Evolutionary conservation across 352 stramenopile genomes (phyloP).

Genomic region (Globisporangium uncinulatum): DNA sequence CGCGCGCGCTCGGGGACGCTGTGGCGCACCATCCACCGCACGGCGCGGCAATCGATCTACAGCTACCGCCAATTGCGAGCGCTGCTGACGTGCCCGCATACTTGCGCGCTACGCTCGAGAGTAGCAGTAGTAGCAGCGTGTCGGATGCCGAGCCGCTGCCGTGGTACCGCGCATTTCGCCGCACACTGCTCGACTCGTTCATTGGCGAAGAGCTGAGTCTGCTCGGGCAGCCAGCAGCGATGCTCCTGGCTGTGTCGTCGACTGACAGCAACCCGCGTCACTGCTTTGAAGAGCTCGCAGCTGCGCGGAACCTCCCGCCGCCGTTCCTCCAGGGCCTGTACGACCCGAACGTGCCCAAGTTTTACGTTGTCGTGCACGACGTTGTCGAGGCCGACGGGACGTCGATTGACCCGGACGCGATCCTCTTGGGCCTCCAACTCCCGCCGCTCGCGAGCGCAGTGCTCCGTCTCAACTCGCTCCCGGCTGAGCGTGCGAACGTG

Average conservation of each 20-base stretch:
- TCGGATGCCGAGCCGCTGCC: conserved; percentile 25
- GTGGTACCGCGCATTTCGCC: conserved; percentile 81
- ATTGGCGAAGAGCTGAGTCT: conserved; percentile 79
- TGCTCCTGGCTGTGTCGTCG: conserved; percentile 77
- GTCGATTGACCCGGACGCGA: conserved; percentile 70
- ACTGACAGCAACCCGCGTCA: conserved; percentile 76
- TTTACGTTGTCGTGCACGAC: conserved; percentile 89
- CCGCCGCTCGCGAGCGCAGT: conserved; percentile 39
- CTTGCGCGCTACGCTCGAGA: conserved; percentile 33
- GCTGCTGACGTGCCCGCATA: conserved; percentile 69
- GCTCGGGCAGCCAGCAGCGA: conserved; percentile 62
- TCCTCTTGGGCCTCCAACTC: conserved; percentile 68
- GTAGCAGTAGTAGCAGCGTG: no score
- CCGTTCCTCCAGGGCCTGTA: conserved; percentile 76
- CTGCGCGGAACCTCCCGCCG: conserved; percentile 36
- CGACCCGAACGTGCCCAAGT: conserved; percentile 75
- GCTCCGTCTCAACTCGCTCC: conserved; percentile 63
- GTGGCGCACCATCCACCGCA: conserved; percentile 45
- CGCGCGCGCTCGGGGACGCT: conserved; percentile 55
- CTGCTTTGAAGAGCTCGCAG: conserved; percentile 62
- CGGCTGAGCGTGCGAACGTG: conserved; percentile 21
- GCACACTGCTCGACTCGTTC: conserved; percentile 77
- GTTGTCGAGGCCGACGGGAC: conserved; percentile 67
- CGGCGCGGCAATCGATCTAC: conserved; percentile 35
- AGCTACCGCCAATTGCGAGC: conserved; percentile 47